phyloP scores from a whole-genome alignment of 371 early-diverging fungal genomes.

The Mortierella sp. region DNA sequence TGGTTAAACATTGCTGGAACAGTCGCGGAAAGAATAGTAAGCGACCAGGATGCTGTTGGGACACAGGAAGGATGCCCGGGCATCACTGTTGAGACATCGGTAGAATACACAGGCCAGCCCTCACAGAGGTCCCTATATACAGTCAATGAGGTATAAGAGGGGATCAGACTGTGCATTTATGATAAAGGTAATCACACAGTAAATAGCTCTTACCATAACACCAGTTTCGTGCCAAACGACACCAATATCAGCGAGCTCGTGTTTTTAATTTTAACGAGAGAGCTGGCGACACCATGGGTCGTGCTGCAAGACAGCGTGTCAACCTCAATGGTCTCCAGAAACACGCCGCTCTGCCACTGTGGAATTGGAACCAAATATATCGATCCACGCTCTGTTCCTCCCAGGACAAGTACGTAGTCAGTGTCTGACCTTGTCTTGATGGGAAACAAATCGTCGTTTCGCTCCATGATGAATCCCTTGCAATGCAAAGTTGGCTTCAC shows the following conservation, averaged over 20 bases:
- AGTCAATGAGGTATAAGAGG: neutral
- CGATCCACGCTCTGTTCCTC: conserved; percentile 15
- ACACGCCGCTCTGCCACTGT: neutral
- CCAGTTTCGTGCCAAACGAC: conserved; percentile 12
- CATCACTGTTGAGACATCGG: neutral
- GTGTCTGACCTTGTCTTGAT: neutral
- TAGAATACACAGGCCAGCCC: neutral
- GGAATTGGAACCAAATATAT: conserved; percentile 18
- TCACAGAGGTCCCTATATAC: conserved; percentile 10
- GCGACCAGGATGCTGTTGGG: neutral
- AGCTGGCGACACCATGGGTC: neutral
- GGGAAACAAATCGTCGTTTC: neutral
- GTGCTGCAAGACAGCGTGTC: neutral
- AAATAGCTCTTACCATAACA: conserved; percentile 16
- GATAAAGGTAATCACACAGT: neutral
- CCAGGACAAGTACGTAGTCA: conserved; percentile 8
- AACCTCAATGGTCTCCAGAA: neutral
- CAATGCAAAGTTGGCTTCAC: neutral
- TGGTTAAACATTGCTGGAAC: conserved; percentile 28
- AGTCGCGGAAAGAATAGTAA: conserved; percentile 17
- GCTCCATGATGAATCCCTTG: conserved; percentile 12
- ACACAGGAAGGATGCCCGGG: neutral
- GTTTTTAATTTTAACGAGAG: conserved; percentile 11
- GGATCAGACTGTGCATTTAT: too few species aligned
- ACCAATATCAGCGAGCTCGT: conserved; percentile 16